A percentile compares a stretch with the other conserved stretches of the same genome.
Conservation (phyloP, 176 grass and related monocot genomes). For the Tillandsia leiboldiana region DNA sequence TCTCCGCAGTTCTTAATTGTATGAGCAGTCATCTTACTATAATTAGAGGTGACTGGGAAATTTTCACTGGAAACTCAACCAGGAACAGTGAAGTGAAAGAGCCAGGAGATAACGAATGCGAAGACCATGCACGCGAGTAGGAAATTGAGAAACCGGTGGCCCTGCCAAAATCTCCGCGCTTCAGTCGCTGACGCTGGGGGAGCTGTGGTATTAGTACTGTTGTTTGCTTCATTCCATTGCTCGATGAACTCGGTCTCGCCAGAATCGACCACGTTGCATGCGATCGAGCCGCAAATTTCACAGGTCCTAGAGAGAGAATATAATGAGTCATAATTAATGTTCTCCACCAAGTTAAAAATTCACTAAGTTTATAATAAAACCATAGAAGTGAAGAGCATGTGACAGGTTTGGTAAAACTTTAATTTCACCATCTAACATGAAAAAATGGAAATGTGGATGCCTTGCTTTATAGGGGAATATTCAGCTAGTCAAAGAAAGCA, state of each 20-base stretch:
- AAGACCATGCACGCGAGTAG: conserved; percentile 95
- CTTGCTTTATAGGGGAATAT: no score
- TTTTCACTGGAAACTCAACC: conserved; percentile 22
- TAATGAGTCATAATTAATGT: conserved; percentile 2
- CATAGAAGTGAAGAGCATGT: no score
- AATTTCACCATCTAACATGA: no score
- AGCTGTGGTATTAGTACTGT: conserved; percentile 3
- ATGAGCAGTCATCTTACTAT: no score
- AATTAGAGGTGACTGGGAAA: no score
- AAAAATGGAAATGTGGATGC: no score
- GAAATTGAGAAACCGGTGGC: conserved; percentile 90
- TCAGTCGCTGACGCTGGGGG: conserved; percentile 4
- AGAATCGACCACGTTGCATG: conserved; percentile 65
- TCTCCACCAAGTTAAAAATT: no score
- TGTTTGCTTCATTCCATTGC: conserved; percentile 68
- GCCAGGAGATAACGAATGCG: conserved; percentile 93
- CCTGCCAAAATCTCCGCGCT: conserved; percentile 75
- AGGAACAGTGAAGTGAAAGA: conserved; percentile 94
- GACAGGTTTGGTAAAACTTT: no score
- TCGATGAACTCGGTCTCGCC: conserved; percentile 63
- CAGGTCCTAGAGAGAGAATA: conserved; percentile 47
- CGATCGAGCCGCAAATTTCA: conserved; percentile 76
- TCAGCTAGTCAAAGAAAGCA: no score
- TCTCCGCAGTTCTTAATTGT: no score
- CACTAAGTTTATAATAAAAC: no score